These are phyloP conservation scores for Aureobasidium lini DNA, from an alignment of 2,329 filamentous ascomycete genomes.

Conservation along the genomic window DNA sequence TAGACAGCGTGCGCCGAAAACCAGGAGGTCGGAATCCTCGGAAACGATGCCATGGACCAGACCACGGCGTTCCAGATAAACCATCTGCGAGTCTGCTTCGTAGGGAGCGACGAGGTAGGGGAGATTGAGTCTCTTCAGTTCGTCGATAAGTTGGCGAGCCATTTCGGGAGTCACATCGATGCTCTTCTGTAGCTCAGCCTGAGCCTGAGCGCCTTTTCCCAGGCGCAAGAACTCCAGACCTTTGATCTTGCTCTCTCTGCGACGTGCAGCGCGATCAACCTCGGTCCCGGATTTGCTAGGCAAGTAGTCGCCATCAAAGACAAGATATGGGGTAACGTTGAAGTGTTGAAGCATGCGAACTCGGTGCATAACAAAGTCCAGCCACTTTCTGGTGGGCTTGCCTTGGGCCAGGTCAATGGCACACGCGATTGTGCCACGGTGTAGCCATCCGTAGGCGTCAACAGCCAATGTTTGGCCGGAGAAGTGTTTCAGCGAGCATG, in stretches of 20 bases:
- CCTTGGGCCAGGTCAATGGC: constrained; percentile 83
- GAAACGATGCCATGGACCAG: constrained; percentile 83
- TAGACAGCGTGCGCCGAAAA: constrained; percentile 86
- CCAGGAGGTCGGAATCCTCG: constrained; percentile 91
- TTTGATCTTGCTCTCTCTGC: constrained; percentile 66
- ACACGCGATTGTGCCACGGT: constrained; percentile 84
- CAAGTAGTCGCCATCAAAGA: constrained; percentile 92
- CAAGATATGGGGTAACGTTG: constrained; percentile 85
- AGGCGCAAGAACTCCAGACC: constrained; percentile 75
- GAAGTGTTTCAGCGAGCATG: constrained; percentile 78
- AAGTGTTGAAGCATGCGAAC: constrained; percentile 93
- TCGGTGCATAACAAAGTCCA: constrained; percentile 82
- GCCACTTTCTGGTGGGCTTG: constrained; percentile 81
- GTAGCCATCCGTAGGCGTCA: constrained; percentile 96
- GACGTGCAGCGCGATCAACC: constrained; percentile 61
- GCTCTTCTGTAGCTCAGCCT: constrained; percentile 84
- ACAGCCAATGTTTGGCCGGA: constrained; percentile 84
- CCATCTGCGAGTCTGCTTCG: constrained; percentile 94
- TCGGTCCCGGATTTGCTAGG: constrained; percentile 91
- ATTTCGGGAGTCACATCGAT: constrained; percentile 95
- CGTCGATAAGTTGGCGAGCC: constrained; percentile 85
- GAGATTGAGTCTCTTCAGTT: constrained; percentile 71
- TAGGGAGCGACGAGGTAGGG: constrained; percentile 93
- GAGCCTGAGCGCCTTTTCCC: constrained; percentile 72
- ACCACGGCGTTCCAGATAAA: constrained; percentile 82